Evolutionary conservation across 306 rosid genomes (phyloP).

Genomic region (Urtica urens): DNA sequence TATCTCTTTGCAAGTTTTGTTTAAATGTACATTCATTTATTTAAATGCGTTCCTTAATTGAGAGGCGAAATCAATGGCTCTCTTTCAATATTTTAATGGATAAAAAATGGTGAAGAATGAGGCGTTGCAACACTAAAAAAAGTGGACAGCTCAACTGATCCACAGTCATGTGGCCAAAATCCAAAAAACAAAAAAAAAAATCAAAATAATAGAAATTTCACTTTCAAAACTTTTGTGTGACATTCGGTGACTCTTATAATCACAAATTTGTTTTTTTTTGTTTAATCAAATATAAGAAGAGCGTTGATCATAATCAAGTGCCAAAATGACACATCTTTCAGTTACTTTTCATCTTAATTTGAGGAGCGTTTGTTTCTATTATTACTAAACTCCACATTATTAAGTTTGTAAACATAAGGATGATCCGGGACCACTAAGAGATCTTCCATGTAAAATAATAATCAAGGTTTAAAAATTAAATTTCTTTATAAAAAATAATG

Average conservation of each 20-base stretch:
- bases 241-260: conserved; percentile 20
- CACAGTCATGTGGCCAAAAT: conserved; percentile 22
- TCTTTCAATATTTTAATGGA: conserved; percentile 22
- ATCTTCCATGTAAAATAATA: conserved; percentile 43
- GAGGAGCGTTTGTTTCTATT: conserved; percentile 28
- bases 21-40: not conserved
- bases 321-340: conserved; percentile 38
- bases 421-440: conserved; percentile 59
- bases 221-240: conserved; percentile 24
- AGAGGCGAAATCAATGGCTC: conserved; percentile 46
- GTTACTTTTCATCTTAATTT: conserved; percentile 49
- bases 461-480: conserved; percentile 21
- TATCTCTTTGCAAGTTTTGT: conserved; percentile 13
- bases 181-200: not conserved
- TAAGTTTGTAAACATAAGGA: conserved; percentile 44
- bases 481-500: not conserved
- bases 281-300: conserved; percentile 11
- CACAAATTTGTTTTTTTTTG: too few species aligned
- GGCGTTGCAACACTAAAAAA: conserved; percentile 47
- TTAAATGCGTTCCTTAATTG: conserved; percentile 31
- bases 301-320: conserved; percentile 29
- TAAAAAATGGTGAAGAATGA: conserved; percentile 42
- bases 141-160: conserved; percentile 59
- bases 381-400: conserved; percentile 38
- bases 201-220: conserved; percentile 6